Conservation (phyloP, 805 yeast species). For the Metschnikowia gelsemii region DNA sequence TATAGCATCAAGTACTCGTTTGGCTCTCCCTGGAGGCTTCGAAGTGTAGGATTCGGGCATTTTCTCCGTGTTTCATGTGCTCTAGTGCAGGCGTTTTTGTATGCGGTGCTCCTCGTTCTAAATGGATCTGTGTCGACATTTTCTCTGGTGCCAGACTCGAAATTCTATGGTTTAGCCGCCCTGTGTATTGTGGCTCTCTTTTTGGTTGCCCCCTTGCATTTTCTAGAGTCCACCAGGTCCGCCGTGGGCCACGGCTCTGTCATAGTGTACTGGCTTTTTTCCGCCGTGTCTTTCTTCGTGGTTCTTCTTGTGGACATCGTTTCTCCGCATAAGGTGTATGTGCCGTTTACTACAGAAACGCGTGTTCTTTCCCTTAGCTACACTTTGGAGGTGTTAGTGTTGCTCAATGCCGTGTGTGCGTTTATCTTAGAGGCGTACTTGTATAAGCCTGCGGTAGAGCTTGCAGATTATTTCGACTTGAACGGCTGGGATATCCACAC, state of each 20-base stretch:
- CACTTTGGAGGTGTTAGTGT: constrained; percentile 17
- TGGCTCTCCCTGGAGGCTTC: constrained; percentile 21
- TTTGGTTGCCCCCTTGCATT: constrained; percentile 26
- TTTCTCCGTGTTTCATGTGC: constrained; percentile 20
- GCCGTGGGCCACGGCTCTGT: constrained; percentile 25
- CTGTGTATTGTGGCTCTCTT: constrained; percentile 13
- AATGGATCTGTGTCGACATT: not conserved
- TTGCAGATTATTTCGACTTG: constrained; percentile 23
- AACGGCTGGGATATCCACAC: constrained; percentile 28
- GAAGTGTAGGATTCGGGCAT: constrained; percentile 18
- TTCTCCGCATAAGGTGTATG: constrained; percentile 21
- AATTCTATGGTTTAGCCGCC: constrained; percentile 8
- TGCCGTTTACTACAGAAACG: constrained; percentile 11
- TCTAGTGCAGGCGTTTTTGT: constrained; percentile 17
- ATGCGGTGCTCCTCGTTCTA: constrained; percentile 14
- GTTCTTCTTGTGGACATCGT: constrained; percentile 23
- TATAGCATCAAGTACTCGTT: constrained; percentile 25
- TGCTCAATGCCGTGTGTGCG: constrained; percentile 15
- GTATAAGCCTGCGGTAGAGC: constrained; percentile 25
- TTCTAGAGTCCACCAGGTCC: constrained; percentile 24
- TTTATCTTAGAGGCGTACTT: constrained; percentile 21
- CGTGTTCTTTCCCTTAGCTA: constrained; percentile 14
- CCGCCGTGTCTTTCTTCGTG: constrained; percentile 12
- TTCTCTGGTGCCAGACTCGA: no score
- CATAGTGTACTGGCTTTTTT: constrained; percentile 25